Base-by-base conservation (phyloP, 2,329 filamentous ascomycete species). In the Trichoderma asperellum region DNA sequence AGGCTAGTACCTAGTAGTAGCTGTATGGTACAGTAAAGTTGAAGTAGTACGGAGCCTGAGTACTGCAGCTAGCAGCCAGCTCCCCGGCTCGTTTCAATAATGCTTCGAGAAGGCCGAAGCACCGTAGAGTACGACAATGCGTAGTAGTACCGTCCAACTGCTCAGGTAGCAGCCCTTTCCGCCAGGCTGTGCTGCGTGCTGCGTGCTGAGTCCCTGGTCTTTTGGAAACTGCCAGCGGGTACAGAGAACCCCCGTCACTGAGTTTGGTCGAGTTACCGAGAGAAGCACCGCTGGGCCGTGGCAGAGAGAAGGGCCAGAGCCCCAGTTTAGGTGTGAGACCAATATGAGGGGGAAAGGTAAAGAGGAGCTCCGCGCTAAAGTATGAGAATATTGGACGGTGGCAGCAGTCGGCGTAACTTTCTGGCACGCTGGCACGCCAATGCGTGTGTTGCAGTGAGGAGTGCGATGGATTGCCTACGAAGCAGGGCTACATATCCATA, bases 331-430 rank as follows among this genome's bases (percentile, higher is more conserved):
- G 60, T 56, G 66, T 47, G 57, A 68, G 66, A 68, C 57, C 66
- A 62, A 24, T 32, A 37, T 68, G 58, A 43, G 66, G 56, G 64
- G 43, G 56, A 56, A 56, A 62, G 59, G 40, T n/a, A 49, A 32
- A 34, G 34, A 43, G 63, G 61, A 59, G 37, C 61, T 52, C 61
- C 56, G 32, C 68, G 68, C 68, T 69, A 69, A 65, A n/a, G 65
- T 43, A 29, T 60, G 55, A 29, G 35, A 43, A 40, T 35, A 24
- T 35, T 35, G 57, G 57, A 24, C 57, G 24, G 57, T 59, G 53
- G 68, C 56, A 69, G 60, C 40, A 65, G 58, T 69, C 53, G 68
- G 68, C 68, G 68, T 37, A 69, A 69, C 68, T 69, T 56, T 69
- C 68, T 69, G 61, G 61, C 59, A 60, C 68, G 61, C 68, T 56